These are phyloP conservation scores for Saccharomycopsis microspora DNA, from an alignment of 805 yeast genomes.

Conservation along the genomic window DNA sequence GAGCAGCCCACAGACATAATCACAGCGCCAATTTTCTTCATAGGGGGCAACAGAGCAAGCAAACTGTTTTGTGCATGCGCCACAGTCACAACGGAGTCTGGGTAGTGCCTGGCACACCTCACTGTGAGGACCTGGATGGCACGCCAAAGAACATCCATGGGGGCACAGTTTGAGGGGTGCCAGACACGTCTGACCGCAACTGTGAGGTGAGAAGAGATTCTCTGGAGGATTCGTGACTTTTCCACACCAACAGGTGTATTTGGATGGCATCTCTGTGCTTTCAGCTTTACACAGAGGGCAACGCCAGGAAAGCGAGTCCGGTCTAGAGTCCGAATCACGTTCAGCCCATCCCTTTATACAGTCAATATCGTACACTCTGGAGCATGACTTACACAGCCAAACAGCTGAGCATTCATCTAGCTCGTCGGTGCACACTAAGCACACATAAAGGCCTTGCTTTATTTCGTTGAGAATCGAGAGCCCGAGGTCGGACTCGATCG, in stretches of 20 bases:
- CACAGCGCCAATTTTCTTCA: constrained; percentile 57
- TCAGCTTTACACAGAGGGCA: constrained; percentile 72
- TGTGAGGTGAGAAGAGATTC: constrained; percentile 58
- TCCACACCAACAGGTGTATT: constrained; percentile 83
- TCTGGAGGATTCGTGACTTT: constrained; percentile 54
- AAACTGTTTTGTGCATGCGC: constrained; percentile 48
- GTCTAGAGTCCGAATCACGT: constrained; percentile 57
- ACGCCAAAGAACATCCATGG: constrained; percentile 62
- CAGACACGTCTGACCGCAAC: constrained; percentile 81
- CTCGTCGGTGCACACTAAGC: constrained; percentile 83
- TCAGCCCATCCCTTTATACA: constrained; percentile 85
- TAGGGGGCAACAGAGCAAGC: constrained; percentile 71
- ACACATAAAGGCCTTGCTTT: constrained; percentile 58
- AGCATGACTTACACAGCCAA: constrained; percentile 76
- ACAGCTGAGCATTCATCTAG: constrained; percentile 52
- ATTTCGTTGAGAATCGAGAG: constrained; percentile 31
- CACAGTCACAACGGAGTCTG: constrained; percentile 60
- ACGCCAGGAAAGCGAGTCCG: constrained; percentile 48
- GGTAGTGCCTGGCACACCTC: constrained; percentile 68
- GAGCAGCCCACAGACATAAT: constrained; percentile 42
- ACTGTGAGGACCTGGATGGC: constrained; percentile 89
- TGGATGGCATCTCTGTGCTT: constrained; percentile 34
- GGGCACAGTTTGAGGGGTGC: constrained; percentile 43
- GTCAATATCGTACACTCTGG: constrained; percentile 71
- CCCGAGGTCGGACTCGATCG: neutral